Evolutionary conservation across 2,329 filamentous ascomycete genomes (phyloP).

Genomic region (Penicillium sp.): DNA sequence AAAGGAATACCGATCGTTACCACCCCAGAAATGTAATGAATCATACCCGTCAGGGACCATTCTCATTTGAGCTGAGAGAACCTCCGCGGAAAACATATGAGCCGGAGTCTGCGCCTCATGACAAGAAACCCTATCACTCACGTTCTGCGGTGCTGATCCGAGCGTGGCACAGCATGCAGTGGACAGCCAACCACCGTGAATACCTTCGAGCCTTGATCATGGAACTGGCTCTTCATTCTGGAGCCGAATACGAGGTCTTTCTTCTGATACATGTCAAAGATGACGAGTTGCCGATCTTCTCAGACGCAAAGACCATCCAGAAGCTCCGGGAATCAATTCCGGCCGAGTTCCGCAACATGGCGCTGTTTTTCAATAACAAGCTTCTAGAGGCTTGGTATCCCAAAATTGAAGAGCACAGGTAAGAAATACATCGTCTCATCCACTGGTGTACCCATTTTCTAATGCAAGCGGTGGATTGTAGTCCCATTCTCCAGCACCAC

Average conservation of each 20-base stretch:
- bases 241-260: conserved; percentile 71
- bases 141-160: conserved; percentile 74
- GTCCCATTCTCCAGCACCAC: conserved; percentile 44
- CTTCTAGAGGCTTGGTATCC: conserved; percentile 28
- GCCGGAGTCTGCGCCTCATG: conserved; percentile 1
- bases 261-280: conserved; percentile 75
- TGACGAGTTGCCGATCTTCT: conserved; percentile 65
- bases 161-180: conserved; percentile 74
- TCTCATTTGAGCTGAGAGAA: conserved; percentile 16
- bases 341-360: conserved; percentile 33
- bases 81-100: conserved; percentile 8
- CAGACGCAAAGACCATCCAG: conserved; percentile 60
- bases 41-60: conserved; percentile 9
- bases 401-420: conserved; percentile 25
- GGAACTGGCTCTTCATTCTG: conserved; percentile 66
- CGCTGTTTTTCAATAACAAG: conserved; percentile 30
- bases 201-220: conserved; percentile 78
- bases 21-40: conserved; percentile 25
- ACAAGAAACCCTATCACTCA: conserved; percentile 15
- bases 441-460: background rate
- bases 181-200: conserved; percentile 72
- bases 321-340: conserved; percentile 43
- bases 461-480: background rate
- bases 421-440: conserved; percentile 7
- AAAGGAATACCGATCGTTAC: conserved; percentile 62